Percentiles rank a stretch among this genome's conserved stretches.
Evolutionary conservation across 176 grass and related monocot genomes (phyloP).

Genomic region (Alopecurus myosuroides): DNA sequence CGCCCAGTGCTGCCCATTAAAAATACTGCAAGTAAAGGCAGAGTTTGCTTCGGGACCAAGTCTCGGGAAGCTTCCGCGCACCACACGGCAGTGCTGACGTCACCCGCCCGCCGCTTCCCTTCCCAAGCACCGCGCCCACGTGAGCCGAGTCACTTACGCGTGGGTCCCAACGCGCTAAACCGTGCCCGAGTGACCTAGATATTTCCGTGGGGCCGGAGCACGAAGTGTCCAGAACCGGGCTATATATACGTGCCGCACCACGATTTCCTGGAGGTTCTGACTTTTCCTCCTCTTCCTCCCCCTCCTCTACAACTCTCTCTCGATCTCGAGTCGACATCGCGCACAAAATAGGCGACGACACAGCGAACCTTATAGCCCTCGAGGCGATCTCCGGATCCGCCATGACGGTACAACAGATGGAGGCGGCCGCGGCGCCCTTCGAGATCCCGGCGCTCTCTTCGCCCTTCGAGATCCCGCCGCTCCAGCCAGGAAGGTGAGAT

Average conservation of each 20-base stretch:
- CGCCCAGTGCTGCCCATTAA: too few species aligned
- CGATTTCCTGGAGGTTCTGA: accelerated
- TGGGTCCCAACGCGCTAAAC: background rate
- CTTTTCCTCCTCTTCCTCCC: too few species aligned
- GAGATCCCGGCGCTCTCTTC: constrained; percentile 12
- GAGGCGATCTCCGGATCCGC: background rate
- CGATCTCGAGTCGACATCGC: background rate
- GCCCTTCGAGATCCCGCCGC: constrained; percentile 8
- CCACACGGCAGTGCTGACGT: constrained; percentile 26
- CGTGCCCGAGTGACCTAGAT: constrained; percentile 17
- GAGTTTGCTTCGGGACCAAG: constrained; percentile 33
- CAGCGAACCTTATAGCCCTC: background rate
- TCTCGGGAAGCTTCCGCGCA: constrained; percentile 22
- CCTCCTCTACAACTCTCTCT: background rate
- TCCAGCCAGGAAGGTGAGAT: constrained; percentile 46
- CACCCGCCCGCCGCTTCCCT: background rate
- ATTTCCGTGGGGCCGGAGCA: background rate
- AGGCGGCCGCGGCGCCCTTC: background rate
- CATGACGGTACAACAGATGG: constrained; percentile 41
- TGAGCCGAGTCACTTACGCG: background rate
- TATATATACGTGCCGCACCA: constrained; percentile 1
- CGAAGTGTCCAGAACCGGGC: background rate
- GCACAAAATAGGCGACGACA: background rate
- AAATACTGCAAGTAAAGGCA: background rate
- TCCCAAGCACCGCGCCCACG: background rate